Base-by-base conservation (phyloP, 2,329 filamentous ascomycete genomes). In the Rosellinia necatrix region DNA sequence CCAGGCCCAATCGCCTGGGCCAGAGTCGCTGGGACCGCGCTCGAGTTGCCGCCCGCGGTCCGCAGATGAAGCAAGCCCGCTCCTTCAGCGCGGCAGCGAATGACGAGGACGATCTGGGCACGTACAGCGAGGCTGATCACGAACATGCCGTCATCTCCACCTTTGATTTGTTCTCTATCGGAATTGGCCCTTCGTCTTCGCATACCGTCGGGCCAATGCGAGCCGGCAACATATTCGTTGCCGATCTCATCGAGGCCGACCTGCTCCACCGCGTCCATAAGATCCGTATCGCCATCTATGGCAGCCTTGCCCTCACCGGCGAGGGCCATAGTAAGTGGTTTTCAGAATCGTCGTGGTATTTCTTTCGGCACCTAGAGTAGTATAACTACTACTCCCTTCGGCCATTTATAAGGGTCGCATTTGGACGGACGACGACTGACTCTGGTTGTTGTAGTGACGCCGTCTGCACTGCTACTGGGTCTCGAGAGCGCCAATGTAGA, bases 151-250 rank as follows among this genome's bases (percentile, higher is more conserved):
- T 80, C 64, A 80, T 80, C 53, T 80, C 78, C 2, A 77, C 78
- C 0, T 80, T 80, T 59, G 78, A 80, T 63, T 71, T 80, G 29
- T 80, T 80, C 66, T 80, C 77, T 27, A 79, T 80, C 49, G 78
- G 78, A 61, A 80, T 80, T 60, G 78, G 78, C 0, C 78, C 78
- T 9, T 80, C 78, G 0, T 80, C 78, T 2, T 80, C 78, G 9
- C 78, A 80, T 65, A 80, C 78, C 0, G 78, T 80, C 21, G 78
- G 78, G 1, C 78, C 78, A 15, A 80, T 80, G 78, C 76, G 78
- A 15, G 78, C 78, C 6, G 78, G 78, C 29, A 79, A 78, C 62
- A 81, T 81, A 61, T 81, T 80, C 58, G 73, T 81, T 19, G 70
- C 75, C 13, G 78, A 81, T 53, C 67, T 81, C 8, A 70, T 72